Conservation (phyloP, 257 asterid genomes). For the Solanum chiquidenum region DNA sequence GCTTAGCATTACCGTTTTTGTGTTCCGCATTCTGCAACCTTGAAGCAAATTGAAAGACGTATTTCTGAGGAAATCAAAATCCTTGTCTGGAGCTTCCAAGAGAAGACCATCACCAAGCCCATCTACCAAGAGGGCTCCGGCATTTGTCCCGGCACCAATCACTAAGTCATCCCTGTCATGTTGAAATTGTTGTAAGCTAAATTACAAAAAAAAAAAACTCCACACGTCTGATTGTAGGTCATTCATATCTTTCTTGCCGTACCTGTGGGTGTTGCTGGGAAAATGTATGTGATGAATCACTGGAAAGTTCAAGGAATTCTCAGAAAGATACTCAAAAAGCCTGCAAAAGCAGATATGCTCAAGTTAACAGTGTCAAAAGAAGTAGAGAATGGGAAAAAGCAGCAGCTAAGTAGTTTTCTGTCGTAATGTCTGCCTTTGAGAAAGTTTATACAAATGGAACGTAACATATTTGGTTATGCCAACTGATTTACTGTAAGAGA, state of each 20-base stretch:
- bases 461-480: neutral
- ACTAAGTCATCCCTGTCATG: constrained; percentile 78
- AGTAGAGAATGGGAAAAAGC: neutral
- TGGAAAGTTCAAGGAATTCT: constrained; percentile 69
- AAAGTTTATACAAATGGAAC: neutral
- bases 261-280: constrained; percentile 77
- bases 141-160: constrained; percentile 84
- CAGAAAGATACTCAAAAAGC: constrained; percentile 85
- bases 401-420: neutral
- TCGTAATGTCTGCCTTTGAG: neutral
- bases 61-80: constrained; percentile 69
- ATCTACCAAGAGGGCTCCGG: constrained; percentile 87
- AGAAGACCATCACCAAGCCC: constrained; percentile 96
- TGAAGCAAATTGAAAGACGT: constrained; percentile 95
- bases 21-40: constrained; percentile 98
- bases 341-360: constrained; percentile 35
- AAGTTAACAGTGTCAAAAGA: neutral
- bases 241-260: constrained; percentile 4
- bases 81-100: constrained; percentile 82
- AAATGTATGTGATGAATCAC: constrained; percentile 90
- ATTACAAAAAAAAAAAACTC: neutral
- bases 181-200: neutral
- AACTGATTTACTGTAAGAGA: neutral
- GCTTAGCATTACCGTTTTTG: constrained; percentile 65
- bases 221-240: neutral